phyloP scores from a whole-genome alignment of 1,284 basidiomycete genomes.

The Rhodotorula glutinis region DNA sequence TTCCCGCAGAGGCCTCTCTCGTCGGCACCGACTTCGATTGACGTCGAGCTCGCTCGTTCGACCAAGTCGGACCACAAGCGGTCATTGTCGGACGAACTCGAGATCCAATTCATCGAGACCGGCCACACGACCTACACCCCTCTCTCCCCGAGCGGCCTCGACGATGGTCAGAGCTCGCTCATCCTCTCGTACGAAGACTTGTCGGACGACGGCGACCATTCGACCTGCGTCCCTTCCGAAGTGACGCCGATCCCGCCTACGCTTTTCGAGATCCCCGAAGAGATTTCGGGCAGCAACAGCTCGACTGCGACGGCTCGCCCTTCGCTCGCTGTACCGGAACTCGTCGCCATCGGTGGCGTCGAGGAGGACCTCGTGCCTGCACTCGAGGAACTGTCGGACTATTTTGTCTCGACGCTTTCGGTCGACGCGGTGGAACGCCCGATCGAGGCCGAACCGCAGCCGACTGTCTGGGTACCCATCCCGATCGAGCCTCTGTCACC shows the following conservation, averaged over 20 bases:
- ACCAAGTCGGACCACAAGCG: slow-evolving; percentile 6
- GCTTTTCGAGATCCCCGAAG: neutral
- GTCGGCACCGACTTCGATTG: slow-evolving; percentile 2
- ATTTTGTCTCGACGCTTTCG: slow-evolving; percentile 21
- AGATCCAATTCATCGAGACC: slow-evolving; percentile 33
- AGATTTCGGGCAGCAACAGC: slow-evolving; percentile 1
- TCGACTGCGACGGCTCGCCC: neutral
- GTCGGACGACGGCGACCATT: neutral
- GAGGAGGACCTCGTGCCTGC: slow-evolving; percentile 20
- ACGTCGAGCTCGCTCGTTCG: neutral
- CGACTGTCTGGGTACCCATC: neutral
- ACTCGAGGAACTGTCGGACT: slow-evolving; percentile 36
- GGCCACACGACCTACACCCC: slow-evolving; percentile 31
- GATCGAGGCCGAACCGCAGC: too few species aligned
- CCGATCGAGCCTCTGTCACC: neutral
- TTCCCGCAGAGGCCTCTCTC: neutral
- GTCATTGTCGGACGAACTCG: slow-evolving; percentile 16
- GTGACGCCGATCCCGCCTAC: neutral
- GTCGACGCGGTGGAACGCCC: neutral
- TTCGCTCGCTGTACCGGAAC: neutral
- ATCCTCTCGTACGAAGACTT: slow-evolving; percentile 17
- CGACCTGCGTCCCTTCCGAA: slow-evolving; percentile 3
- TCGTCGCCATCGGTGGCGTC: neutral
- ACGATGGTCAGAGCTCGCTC: neutral
- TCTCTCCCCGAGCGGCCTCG: slow-evolving; percentile 1